Percentiles rank a stretch among this genome's conserved stretches.
Conservation (phyloP, 257 asterid genomes). For the Solanum chaucha region DNA sequence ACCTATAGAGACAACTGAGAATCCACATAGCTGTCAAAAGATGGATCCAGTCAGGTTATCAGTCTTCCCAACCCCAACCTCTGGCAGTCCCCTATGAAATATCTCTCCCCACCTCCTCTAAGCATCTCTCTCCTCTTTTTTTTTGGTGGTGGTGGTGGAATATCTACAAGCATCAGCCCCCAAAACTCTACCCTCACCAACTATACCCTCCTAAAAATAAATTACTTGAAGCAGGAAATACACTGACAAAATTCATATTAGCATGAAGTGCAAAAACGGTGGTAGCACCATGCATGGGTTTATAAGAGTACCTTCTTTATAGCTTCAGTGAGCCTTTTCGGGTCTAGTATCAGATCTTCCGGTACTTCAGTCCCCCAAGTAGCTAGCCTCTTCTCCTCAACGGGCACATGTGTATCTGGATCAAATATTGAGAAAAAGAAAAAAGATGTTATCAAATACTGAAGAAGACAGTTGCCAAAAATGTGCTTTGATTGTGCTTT, state of each 20-base stretch:
- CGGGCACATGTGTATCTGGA: slow-evolving; percentile 41
- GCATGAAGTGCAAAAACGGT: neutral
- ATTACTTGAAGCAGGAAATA: neutral
- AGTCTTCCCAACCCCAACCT: neutral
- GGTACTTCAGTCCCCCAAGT: slow-evolving; percentile 95
- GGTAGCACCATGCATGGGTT: neutral
- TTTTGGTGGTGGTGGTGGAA: neutral
- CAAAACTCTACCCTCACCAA: neutral
- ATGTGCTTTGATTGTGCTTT: neutral
- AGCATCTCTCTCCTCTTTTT: neutral
- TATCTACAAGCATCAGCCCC: neutral
- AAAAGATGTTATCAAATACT: neutral
- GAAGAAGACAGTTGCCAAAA: neutral
- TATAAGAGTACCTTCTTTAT: slow-evolving; percentile 49
- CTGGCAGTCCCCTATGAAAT: neutral
- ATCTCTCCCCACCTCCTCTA: neutral
- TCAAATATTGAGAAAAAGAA: neutral
- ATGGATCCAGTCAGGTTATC: neutral
- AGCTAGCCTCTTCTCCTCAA: slow-evolving; percentile 63
- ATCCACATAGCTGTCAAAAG: neutral
- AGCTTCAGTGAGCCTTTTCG: slow-evolving; percentile 50
- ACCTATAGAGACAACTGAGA: neutral
- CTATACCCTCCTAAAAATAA: neutral
- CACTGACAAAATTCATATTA: neutral
- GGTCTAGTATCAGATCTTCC: slow-evolving; percentile 68